phyloP scores from a whole-genome alignment of 2,329 filamentous ascomycete species.

The Pestalotiopsis sp. region DNA sequence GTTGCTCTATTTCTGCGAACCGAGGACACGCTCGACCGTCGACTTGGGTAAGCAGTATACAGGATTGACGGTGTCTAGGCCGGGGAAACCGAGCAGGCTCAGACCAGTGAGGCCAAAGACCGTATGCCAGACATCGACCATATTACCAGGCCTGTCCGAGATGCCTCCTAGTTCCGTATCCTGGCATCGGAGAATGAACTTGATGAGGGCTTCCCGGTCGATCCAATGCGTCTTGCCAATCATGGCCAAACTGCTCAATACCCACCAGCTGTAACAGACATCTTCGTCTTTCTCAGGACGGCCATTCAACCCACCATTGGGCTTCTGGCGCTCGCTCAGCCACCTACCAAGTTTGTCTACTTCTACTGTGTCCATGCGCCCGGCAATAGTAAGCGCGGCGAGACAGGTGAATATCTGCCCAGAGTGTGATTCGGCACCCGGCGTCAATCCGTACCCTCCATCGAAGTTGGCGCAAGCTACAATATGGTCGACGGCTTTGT shows the following conservation, averaged over 20 bases:
- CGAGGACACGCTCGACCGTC: slow-evolving; percentile 61
- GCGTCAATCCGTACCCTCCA: slow-evolving; percentile 86
- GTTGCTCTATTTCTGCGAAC: slow-evolving; percentile 33
- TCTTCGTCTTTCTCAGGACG: slow-evolving; percentile 94
- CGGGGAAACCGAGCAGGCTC: slow-evolving; percentile 78
- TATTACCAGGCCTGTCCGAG: slow-evolving; percentile 86
- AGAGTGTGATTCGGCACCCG: slow-evolving; percentile 90
- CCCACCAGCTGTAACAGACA: slow-evolving; percentile 99
- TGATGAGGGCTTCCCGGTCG: slow-evolving; percentile 74
- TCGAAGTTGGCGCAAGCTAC: slow-evolving; percentile 89
- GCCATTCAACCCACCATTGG: slow-evolving; percentile 88
- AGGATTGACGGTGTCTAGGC: slow-evolving; percentile 79
- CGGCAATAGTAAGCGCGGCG: slow-evolving; percentile 81
- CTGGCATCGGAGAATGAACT: slow-evolving; percentile 87
- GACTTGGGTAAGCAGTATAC: slow-evolving; percentile 82
- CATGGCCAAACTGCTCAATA: slow-evolving; percentile 87
- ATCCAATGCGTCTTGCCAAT: slow-evolving; percentile 91
- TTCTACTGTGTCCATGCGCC: slow-evolving; percentile 79
- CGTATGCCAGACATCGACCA: slow-evolving; percentile 98
- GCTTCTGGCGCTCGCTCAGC: slow-evolving; percentile 90
- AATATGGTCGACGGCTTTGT: slow-evolving; percentile 79
- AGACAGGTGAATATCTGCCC: slow-evolving; percentile 96
- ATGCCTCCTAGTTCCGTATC: slow-evolving; percentile 83
- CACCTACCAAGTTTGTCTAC: slow-evolving; percentile 81
- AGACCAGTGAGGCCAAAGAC: slow-evolving; percentile 86